Conservation (phyloP, 2,329 filamentous ascomycete species). For the Penicillium vulpinum region DNA sequence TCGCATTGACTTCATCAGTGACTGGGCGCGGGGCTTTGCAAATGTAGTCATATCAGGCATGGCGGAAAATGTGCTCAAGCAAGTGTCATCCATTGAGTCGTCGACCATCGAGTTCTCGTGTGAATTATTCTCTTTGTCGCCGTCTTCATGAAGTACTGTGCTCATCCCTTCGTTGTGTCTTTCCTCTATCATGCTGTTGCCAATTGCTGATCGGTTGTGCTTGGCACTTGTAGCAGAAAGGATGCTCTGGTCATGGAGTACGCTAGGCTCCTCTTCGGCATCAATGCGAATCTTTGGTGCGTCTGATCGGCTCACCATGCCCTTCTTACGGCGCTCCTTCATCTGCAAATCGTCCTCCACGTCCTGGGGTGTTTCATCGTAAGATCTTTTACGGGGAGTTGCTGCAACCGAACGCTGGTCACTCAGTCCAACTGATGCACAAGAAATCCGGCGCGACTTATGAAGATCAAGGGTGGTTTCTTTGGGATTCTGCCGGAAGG, state of each 20-base stretch:
- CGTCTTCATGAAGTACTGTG: constrained; percentile 37
- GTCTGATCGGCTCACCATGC: constrained; percentile 22
- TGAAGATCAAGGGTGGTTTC: constrained; percentile 14
- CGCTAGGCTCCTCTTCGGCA: constrained; percentile 29
- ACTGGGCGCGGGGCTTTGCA: constrained; percentile 66
- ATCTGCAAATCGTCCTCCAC: constrained; percentile 14
- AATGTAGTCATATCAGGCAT: constrained; percentile 85
- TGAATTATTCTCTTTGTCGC: constrained; percentile 25
- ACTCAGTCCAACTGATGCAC: constrained; percentile 14
- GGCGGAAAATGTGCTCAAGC: constrained; percentile 84
- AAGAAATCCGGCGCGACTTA: constrained; percentile 17
- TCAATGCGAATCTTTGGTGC: constrained; percentile 29
- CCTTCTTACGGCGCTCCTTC: constrained; percentile 32
- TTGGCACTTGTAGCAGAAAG: constrained; percentile 12
- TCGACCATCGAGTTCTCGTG: constrained; percentile 32
- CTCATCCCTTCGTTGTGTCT: constrained; percentile 46
- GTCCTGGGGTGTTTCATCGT: constrained; percentile 25
- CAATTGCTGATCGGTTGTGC: constrained; percentile 26
- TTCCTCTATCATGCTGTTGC: constrained; percentile 41
- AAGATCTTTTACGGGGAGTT: constrained; percentile 27
- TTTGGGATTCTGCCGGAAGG: not conserved
- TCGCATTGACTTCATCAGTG: constrained; percentile 53
- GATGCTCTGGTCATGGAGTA: constrained; percentile 21
- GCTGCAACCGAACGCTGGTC: constrained; percentile 5
- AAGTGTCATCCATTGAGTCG: constrained; percentile 45